These are phyloP conservation scores for Zymoseptoria pseudotritici DNA, from an alignment of 2,329 filamentous ascomycete species.

Conservation along the genomic window DNA sequence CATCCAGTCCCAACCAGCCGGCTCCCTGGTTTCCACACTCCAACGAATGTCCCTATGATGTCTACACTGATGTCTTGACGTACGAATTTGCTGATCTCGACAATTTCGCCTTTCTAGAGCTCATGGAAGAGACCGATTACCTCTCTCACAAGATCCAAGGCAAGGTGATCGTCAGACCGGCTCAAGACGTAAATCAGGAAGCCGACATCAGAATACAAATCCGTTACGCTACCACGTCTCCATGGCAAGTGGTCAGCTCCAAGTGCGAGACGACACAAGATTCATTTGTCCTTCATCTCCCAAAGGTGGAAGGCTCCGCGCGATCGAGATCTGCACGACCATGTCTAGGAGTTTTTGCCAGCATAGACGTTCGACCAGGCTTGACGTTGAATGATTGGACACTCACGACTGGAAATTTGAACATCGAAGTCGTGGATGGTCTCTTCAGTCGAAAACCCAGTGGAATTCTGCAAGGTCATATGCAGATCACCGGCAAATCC, in stretches of 20 bases:
- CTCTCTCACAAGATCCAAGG: conserved; percentile 28
- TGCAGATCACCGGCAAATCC: conserved; percentile 26
- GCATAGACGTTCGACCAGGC: conserved; percentile 31
- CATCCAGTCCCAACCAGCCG: background rate
- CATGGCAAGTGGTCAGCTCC: conserved; percentile 27
- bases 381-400: conserved; percentile 29
- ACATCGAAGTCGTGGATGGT: conserved; percentile 31
- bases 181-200: conserved; percentile 26
- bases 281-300: conserved; percentile 15
- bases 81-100: conserved; percentile 10
- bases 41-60: conserved; percentile 12
- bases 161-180: conserved; percentile 33
- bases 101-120: conserved; percentile 23
- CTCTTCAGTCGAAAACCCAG: conserved; percentile 11
- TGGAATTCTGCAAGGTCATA: conserved; percentile 17
- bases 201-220: conserved; percentile 31
- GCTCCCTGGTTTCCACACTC: background rate
- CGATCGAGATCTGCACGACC: conserved; percentile 15
- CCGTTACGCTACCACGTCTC: conserved; percentile 31
- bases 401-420: conserved; percentile 31
- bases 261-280: conserved; percentile 21
- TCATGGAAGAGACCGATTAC: conserved; percentile 16
- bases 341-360: conserved; percentile 33
- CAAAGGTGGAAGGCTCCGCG: conserved; percentile 5
- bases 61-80: conserved; percentile 4